phyloP scores from a whole-genome alignment of 2,329 filamentous ascomycete genomes.

The Tetracladium maxilliforme region DNA sequence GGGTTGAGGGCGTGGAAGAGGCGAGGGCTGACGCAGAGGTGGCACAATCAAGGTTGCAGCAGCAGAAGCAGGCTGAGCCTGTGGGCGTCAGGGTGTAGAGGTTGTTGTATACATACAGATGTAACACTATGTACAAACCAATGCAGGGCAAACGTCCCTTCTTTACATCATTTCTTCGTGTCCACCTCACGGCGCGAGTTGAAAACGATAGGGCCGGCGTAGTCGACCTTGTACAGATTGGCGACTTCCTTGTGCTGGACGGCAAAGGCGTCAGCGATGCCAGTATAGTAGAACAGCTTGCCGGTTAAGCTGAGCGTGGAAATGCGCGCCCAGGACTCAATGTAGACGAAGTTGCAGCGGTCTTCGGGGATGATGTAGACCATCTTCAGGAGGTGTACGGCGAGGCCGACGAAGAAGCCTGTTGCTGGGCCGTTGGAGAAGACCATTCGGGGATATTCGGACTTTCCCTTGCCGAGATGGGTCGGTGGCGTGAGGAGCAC shows the following conservation, averaged over 20 bases:
- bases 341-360: slow-evolving; percentile 57
- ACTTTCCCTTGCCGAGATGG: too few relatives aligned
- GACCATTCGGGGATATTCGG: too few relatives aligned
- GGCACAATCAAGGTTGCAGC: background rate
- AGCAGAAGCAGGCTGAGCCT: slow-evolving; percentile 1
- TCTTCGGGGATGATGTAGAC: slow-evolving; percentile 29
- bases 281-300: slow-evolving; percentile 47
- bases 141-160: slow-evolving; percentile 1
- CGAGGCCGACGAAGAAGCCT: slow-evolving; percentile 59
- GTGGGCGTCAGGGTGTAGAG: background rate
- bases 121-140: background rate
- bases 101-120: background rate
- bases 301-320: slow-evolving; percentile 74
- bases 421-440: slow-evolving; percentile 86
- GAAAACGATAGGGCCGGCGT: slow-evolving; percentile 21
- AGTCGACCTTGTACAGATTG: too few relatives aligned
- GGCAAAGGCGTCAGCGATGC: slow-evolving; percentile 61
- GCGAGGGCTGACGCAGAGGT: background rate
- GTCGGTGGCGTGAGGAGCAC: too few relatives aligned
- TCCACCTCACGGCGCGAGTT: slow-evolving; percentile 3
- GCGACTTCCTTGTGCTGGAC: slow-evolving; percentile 60
- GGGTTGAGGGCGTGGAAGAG: background rate
- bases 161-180: slow-evolving; percentile 9
- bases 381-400: slow-evolving; percentile 32
- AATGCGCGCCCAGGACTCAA: slow-evolving; percentile 87